Evolutionary conservation across 257 asterid species (phyloP).

Genomic region (Salvia rosmarinus): DNA sequence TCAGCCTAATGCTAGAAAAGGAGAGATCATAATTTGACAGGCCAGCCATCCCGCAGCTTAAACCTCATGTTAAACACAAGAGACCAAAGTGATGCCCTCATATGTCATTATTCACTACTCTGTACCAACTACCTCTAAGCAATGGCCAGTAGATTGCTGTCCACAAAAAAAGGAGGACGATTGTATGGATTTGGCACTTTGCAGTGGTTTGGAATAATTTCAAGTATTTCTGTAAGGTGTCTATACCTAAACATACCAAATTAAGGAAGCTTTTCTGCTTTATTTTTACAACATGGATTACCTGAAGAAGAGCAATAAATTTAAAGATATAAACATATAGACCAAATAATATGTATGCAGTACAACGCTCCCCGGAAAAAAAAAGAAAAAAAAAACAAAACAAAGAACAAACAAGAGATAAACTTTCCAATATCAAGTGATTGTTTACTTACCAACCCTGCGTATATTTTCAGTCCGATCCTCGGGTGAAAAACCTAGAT

Average conservation of each 20-base stretch:
- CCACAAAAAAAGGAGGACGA: conserved; percentile 3
- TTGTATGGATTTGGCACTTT: neutral
- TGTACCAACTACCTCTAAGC: conserved; percentile 14
- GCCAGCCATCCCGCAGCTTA: conserved; percentile 15
- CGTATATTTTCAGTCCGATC: conserved; percentile 92
- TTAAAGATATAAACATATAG: neutral
- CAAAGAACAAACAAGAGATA: neutral
- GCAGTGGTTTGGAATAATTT: conserved; percentile 5
- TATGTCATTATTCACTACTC: neutral
- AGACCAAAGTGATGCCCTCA: conserved; percentile 7
- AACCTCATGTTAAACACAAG: conserved; percentile 4
- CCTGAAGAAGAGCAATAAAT: neutral
- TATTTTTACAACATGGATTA: neutral
- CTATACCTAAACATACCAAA: neutral
- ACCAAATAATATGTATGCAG: too few species aligned
- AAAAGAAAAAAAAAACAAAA: neutral
- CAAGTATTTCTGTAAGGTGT: neutral
- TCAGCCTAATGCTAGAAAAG: neutral
- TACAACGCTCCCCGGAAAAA: neutral
- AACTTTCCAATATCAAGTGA: conserved; percentile 12
- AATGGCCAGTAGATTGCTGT: conserved; percentile 22
- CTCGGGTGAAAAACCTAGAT: conserved; percentile 82
- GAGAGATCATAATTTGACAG: neutral
- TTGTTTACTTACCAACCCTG: conserved; percentile 72
- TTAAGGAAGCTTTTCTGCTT: neutral